Conservation (phyloP, 2,329 filamentous ascomycete genomes). For the Zymoseptoria tritici region DNA sequence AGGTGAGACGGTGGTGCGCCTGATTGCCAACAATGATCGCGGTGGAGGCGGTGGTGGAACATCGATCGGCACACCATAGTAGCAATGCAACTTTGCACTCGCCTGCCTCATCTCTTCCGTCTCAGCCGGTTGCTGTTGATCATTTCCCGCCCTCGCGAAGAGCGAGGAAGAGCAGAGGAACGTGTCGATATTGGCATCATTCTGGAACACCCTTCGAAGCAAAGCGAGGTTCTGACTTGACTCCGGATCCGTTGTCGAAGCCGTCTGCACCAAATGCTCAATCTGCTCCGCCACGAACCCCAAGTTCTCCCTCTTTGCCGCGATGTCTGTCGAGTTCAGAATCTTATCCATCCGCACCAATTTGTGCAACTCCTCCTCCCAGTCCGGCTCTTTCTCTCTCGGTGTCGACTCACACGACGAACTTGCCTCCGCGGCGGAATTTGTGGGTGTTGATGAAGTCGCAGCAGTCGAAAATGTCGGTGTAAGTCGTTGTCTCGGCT, state of each 20-base stretch:
- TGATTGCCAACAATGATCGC: neutral
- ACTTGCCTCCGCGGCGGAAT: neutral
- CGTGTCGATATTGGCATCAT: conserved; percentile 46
- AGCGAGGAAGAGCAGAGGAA: conserved; percentile 60
- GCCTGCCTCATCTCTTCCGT: conserved; percentile 49
- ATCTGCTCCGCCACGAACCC: conserved; percentile 21
- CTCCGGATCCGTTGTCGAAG: conserved; percentile 22
- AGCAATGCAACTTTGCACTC: conserved; percentile 60
- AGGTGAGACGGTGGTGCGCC: neutral
- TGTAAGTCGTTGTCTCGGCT: conserved; percentile 7
- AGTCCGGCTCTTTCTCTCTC: conserved; percentile 24
- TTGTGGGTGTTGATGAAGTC: neutral
- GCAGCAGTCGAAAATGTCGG: neutral
- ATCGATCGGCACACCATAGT: conserved; percentile 57
- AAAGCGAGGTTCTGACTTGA: conserved; percentile 41
- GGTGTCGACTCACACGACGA: neutral
- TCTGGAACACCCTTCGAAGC: conserved; percentile 35
- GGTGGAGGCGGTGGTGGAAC: conserved; percentile 7
- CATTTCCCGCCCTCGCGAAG: conserved; percentile 49
- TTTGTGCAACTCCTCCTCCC: conserved; percentile 32
- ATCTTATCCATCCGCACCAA: conserved; percentile 37
- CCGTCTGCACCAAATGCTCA: conserved; percentile 19
- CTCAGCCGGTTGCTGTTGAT: conserved; percentile 32
- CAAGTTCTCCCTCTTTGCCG: conserved; percentile 36
- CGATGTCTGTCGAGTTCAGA: conserved; percentile 34